Evolutionary conservation across 108 stramenopile species (phyloP).

Genomic region (Cyclotella distinguenda): DNA sequence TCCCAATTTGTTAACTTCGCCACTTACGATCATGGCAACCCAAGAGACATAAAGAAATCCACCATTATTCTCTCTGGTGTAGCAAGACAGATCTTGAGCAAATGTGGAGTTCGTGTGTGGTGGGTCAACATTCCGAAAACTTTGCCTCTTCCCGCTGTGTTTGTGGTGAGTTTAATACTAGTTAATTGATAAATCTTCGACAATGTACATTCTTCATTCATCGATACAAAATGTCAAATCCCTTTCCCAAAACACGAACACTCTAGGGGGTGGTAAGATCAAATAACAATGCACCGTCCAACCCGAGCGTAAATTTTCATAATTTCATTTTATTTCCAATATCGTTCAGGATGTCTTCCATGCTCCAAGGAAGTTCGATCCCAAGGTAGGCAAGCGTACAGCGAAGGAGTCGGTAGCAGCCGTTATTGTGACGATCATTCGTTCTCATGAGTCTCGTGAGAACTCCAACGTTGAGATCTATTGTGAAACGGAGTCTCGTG

Average conservation of each 20-base stretch:
- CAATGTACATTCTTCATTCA: not conserved
- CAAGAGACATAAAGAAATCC: conserved; percentile 37
- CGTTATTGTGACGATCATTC: conserved; percentile 59
- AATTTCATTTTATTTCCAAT: not conserved
- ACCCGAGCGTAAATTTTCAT: not conserved
- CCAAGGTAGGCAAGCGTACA: conserved; percentile 36
- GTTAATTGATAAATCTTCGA: not conserved
- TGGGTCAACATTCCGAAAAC: conserved; percentile 53
- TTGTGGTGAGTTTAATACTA: conserved; percentile 29
- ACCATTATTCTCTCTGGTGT: conserved; percentile 56
- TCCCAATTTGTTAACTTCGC: conserved; percentile 68
- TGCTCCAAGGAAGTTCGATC: conserved; percentile 57
- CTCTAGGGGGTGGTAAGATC: conserved; percentile 1
- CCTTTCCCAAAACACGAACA: no score
- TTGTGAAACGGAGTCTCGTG: conserved; percentile 49
- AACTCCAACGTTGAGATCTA: conserved; percentile 44
- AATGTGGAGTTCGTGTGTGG: conserved; percentile 57
- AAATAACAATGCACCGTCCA: not conserved
- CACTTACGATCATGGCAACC: conserved; percentile 54
- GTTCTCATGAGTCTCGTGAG: conserved; percentile 17
- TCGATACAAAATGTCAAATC: no score
- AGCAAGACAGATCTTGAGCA: conserved; percentile 62
- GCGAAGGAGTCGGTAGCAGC: conserved; percentile 70
- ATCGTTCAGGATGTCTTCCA: conserved; percentile 55
- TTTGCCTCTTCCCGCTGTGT: conserved; percentile 58